Evolutionary conservation across 495 filamentous ascomycete species (phyloP), one percentile per base, ranked within the genome.

Genomic region (Sabuloglossum arenarium): DNA sequence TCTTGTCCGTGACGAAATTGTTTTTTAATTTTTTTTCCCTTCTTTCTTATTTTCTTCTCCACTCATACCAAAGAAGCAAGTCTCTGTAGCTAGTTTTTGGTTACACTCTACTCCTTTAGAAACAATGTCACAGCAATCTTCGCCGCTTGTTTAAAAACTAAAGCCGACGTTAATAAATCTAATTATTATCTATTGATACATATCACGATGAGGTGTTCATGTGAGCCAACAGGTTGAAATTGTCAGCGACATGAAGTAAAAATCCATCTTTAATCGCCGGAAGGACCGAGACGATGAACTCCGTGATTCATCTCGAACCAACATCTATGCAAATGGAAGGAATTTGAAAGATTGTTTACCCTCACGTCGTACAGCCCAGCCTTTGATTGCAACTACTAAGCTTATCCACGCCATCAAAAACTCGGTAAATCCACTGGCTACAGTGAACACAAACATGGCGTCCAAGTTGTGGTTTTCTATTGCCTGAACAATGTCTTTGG

Each of bases 381-480:
- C 90, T 67, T 94, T 95, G 61, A 96, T 66, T n/a, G 90, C 80
- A 52, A 95, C 76, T 2, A 84, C 66, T 31, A 88, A 53, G 29
- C 89, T 76, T 52, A 82, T 75, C 79, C 85, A 91, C 0, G 88
- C 83, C 86, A 96, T 91, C 34, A 94, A 66, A 61, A 96, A 77
- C 0, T 80, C 82, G 12, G 84, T 82, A 39, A 90, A 63, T 3
- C 90, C 90, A 77, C 94, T 82, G 27, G 80, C 83, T 8, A 96
- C 81, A 1, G 87, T 95, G 69, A 95, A 91, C 58, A 86, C 77
- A 68, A 95, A 94, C 90, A 95, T 96, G 56, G 86, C 86, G 60
- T 84, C 83, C 66, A 73, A 68, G 28, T 79, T 69, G 65, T 86
- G 79, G 39, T 74, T 74, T 54, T 93, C 84, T 70, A 96, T 82